A percentile compares a stretch with the other conserved stretches of the same genome.
phyloP scores from a whole-genome alignment of 805 yeast species.

The Metschnikowia koreensis region DNA sequence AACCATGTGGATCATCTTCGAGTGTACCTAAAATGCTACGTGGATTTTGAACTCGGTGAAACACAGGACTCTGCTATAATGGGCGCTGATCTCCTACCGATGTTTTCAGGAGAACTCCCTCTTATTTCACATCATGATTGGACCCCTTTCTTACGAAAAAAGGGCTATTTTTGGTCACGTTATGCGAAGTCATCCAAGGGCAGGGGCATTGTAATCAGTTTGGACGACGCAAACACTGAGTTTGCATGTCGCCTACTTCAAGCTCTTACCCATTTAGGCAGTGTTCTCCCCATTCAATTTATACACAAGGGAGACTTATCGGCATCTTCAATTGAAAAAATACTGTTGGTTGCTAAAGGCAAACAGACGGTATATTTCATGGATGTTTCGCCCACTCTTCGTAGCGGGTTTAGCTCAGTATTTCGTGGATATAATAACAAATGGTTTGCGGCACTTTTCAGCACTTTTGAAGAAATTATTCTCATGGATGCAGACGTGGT shows the following conservation, averaged over 20 bases:
- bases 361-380: conserved; percentile 13
- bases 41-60: conserved; percentile 9
- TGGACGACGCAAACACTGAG: conserved; percentile 13
- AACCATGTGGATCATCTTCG: conserved; percentile 18
- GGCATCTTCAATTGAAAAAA: background rate
- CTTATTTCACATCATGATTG: conserved; percentile 7
- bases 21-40: conserved; percentile 12
- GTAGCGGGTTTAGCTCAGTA: conserved; percentile 15
- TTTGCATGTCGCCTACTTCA: conserved; percentile 14
- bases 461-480: conserved; percentile 32
- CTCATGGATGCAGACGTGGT: conserved; percentile 20
- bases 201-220: conserved; percentile 17
- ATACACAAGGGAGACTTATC: conserved; percentile 17
- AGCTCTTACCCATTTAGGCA: conserved; percentile 11
- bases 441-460: conserved; percentile 19
- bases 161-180: conserved; percentile 11
- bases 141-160: conserved; percentile 1
- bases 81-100: conserved; percentile 16
- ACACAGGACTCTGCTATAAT: conserved; percentile 8
- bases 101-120: conserved; percentile 15
- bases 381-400: conserved; percentile 21
- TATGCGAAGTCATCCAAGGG: conserved; percentile 8
- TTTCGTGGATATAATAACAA: conserved; percentile 32
- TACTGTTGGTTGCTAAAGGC: conserved; percentile 6
- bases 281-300: conserved; percentile 16